These are phyloP conservation scores for Aspergillus hiratsukae DNA, from an alignment of 2,329 filamentous ascomycete genomes.

Conservation along the genomic window DNA sequence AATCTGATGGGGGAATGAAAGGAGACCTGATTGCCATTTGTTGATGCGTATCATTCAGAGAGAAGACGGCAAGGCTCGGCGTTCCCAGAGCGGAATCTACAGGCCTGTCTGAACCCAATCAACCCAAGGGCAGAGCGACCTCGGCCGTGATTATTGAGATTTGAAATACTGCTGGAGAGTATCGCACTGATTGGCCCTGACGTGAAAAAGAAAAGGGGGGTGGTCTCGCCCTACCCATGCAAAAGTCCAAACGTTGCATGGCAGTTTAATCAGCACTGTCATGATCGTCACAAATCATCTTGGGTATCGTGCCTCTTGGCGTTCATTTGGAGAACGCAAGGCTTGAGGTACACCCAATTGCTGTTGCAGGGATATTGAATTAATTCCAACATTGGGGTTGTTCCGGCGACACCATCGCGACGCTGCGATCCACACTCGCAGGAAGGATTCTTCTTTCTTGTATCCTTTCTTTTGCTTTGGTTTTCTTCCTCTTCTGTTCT, in stretches of 20 bases:
- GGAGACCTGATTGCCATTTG: neutral
- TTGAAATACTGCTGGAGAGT: slow-evolving; percentile 18
- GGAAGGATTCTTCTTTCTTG: neutral
- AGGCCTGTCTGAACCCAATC: neutral
- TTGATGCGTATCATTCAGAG: neutral
- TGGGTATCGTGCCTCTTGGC: slow-evolving; percentile 6
- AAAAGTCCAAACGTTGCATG: slow-evolving; percentile 22
- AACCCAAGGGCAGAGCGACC: slow-evolving; percentile 10
- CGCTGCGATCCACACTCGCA: neutral
- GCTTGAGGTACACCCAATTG: slow-evolving; percentile 10
- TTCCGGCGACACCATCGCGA: neutral
- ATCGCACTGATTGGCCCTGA: slow-evolving; percentile 29
- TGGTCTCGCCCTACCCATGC: slow-evolving; percentile 19
- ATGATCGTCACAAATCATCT: slow-evolving; percentile 25
- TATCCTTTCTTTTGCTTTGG: slow-evolving; percentile 3
- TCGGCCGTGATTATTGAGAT: slow-evolving; percentile 22
- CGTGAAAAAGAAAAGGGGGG: slow-evolving; percentile 8
- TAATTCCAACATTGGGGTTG: neutral
- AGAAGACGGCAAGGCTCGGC: neutral
- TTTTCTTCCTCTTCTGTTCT: slow-evolving; percentile 4
- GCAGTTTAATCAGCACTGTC: slow-evolving; percentile 15
- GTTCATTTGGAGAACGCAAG: slow-evolving; percentile 5
- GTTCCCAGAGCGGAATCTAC: neutral
- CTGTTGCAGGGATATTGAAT: slow-evolving; percentile 11
- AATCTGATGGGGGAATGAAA: neutral